Evolutionary conservation across 169 alveolate genomes (phyloP), one percentile per base, ranked within the genome.

Genomic region (Neospora caninum): DNA sequence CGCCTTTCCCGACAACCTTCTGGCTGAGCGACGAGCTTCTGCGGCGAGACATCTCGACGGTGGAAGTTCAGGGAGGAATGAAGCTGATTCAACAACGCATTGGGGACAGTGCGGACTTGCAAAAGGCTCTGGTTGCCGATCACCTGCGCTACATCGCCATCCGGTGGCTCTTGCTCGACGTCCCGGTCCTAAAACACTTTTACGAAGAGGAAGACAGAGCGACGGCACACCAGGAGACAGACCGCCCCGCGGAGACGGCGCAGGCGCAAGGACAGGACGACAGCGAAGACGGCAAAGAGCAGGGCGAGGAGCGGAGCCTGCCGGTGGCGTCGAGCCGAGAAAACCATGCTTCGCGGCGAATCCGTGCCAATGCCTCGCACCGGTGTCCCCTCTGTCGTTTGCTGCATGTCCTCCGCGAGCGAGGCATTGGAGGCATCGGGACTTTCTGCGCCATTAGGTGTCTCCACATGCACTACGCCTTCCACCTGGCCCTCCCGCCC

Each of bases 401-500:
- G 54, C 41, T 94, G 58, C 88, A 69, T 7, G 86, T 86, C 49
- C 94, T 54, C 25, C 13, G 92, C 20, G 34, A 64, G 25, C 39
- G 96, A 0, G 96, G 96, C 4, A 91, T 94, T 18, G 96, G 96
- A 22, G 96, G 96, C 43, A 13, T 89, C 13, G 27, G 29, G 29
- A 38, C 91, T 41, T 94, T 94, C 87, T 88, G 73, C 54, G 9
- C 86, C 20, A 38, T 94, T 22, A 73, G 96, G n/a, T 94, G 96
- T 38, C 73, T 94, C 16, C 96, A 94, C 82, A 94, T 94, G 96
- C 93, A 88, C 41, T 94, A 94, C 91, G 96, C 95, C 27, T 94
- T 43, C 82, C 96, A 94, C 82, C 80, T 94, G 34, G 45, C 83
- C 27, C 78, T 67, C 42, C 95, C 95, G 9, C 70, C 95, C 31